Evolutionary conservation across 768 basidiomycete genomes (phyloP), one percentile per base, ranked within the genome.

Genomic region (Chalciporus piperatus): DNA sequence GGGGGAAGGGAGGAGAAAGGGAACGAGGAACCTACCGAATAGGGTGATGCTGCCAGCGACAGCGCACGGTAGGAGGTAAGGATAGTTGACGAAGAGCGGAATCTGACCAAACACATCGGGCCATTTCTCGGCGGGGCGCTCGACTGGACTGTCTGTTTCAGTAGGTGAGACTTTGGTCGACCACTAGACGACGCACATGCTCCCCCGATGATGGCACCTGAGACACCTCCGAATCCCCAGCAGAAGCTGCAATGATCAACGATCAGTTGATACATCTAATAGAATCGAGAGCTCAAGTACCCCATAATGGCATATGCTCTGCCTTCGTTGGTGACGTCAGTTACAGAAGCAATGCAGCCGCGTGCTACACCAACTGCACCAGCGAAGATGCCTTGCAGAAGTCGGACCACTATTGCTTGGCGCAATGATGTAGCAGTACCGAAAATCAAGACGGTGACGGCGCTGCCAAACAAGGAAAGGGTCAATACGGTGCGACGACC

Each of bases 161-260:
- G 37, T 9, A 9, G 25, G 17, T 41, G 27, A 8, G 27, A 27
- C 27, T 42, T 35, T 45, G 23, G 37, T 30, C 27, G 22, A 33
- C 9, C 19, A 41, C 3, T 38, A 49, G 27, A 51, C 8, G 19
- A 76, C 89, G 68, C 57, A 92, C 91, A 85, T 59, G 83, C 73
- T 59, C 90, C 90, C 55, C 91, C 93, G 27, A 95, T 78, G 47
- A 94, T 87, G 41, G 89, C 88, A 40, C 92, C 92, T 41, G 85
- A 81, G 12, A 94, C 91, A 80, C 95, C 97, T 54, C 96, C 97
- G 57, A 98, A 81, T 54, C 94, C 95, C 97, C 96, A 97, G 59
- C 86, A 91, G 68, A 96, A 97, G 11, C 89, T 92, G 50, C 3
- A 50, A 44, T 51, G 28, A 38, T 44, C 6, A 9, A 1, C 27